phyloP scores from a whole-genome alignment of 345 rosid genomes.

The Pistacia vera region DNA sequence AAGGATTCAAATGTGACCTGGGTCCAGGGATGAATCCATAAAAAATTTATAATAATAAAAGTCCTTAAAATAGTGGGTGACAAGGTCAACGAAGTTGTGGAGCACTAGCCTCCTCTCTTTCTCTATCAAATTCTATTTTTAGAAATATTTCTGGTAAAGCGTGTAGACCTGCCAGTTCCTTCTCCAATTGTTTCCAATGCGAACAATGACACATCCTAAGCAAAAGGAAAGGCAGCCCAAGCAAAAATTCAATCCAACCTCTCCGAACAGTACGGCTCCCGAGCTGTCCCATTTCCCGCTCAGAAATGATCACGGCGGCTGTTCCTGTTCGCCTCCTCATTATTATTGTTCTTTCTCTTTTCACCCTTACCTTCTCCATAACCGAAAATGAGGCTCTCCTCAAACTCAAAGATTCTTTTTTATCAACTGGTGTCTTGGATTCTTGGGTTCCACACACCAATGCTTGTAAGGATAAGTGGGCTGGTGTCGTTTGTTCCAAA shows the following conservation, averaged over 20 bases:
- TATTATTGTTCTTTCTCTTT: background rate
- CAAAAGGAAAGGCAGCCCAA: constrained; percentile 25
- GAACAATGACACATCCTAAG: constrained; percentile 27
- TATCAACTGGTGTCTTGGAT: constrained; percentile 34
- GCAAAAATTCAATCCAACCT: constrained; percentile 21
- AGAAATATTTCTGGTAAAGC: constrained; percentile 24
- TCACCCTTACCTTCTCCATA: constrained; percentile 19
- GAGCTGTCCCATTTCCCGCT: constrained; percentile 28
- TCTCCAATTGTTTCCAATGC: constrained; percentile 23
- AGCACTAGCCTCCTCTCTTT: background rate
- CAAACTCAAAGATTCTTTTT: constrained; percentile 45
- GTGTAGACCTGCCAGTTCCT: constrained; percentile 32
- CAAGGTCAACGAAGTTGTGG: constrained; percentile 24
- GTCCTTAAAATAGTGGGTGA: constrained; percentile 6
- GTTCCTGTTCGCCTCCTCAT: constrained; percentile 36
- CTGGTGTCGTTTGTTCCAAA: constrained; percentile 53
- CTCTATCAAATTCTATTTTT: constrained; percentile 36
- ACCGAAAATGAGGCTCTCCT: constrained; percentile 45
- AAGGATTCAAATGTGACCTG: background rate
- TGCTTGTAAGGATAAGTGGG: constrained; percentile 67
- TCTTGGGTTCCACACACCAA: constrained; percentile 59
- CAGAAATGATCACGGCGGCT: constrained; percentile 43
- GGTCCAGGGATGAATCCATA: background rate
- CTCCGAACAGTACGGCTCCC: constrained; percentile 57
- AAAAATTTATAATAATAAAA: background rate